Base-by-base conservation (phyloP, 495 filamentous ascomycete genomes). In the Chaetomium fimeti region DNA sequence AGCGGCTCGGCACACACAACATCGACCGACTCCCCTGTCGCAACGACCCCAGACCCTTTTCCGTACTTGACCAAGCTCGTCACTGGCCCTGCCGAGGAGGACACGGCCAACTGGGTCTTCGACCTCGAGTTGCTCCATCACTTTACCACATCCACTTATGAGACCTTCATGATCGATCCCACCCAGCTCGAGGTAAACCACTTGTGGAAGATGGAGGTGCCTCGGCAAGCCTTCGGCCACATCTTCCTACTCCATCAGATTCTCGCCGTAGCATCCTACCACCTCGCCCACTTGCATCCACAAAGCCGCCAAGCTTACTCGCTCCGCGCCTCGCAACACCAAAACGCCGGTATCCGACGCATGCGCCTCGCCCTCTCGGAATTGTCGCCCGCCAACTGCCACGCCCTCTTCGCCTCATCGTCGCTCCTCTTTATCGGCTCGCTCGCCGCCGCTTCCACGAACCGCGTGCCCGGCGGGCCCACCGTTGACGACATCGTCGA, bases 101-200 rank as follows among this genome's bases (percentile, higher is more conserved):
- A 63, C 42, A 45, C 60, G 13, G 49, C 60, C 13, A 49, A 40
- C 54, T 74, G 67, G 70, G 64, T 71, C 7, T 61, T 68, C 6
- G 72, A 76, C 53, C 66, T 74, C 18, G 66, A 73, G 53, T 63
- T 73, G 22, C 28, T 74, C 15, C 68, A 74, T 47, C 69, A 74
- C 55, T 76, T 65, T 60, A 65, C 62, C 38, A 61, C 66, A 12
- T 40, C 16, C 0, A 70, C 72, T 25, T 66, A 47, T 62, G 11
- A 25, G 9, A 70, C 64, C 29, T 28, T 76, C 22, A 36, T 60
- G 32, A 20, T 56, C 9, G 55, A 63, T 24, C 6, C 55, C 8
- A 47, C 42, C n/a, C 13, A 47, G 9, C 13, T 51, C 0, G 28
- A 53, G 18, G 15, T 43, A 15, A 13, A 32, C 16, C 56, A 36